Evolutionary conservation across 106 monocot species (phyloP).

Genomic region (Acorus calamus): DNA sequence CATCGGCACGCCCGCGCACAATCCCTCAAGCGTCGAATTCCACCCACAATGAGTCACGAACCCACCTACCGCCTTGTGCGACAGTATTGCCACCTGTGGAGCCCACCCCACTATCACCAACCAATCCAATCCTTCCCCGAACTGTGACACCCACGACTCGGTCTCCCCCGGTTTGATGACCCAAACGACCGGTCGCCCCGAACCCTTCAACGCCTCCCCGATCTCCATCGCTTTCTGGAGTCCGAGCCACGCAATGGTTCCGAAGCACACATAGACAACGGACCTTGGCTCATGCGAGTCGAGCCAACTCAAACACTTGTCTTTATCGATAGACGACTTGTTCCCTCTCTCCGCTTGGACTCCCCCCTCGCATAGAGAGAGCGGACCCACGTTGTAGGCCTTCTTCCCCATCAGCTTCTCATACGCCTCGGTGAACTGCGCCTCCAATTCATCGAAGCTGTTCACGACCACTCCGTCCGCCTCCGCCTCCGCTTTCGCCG

Average conservation of each 20-base stretch:
- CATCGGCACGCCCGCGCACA: too few species aligned
- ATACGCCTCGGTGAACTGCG: constrained; percentile 18
- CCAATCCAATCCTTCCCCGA: too few species aligned
- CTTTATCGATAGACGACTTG: constrained; percentile 19
- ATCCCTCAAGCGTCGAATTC: too few species aligned
- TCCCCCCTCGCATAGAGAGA: constrained; percentile 25
- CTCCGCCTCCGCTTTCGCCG: constrained; percentile 2
- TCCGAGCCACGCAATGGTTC: constrained; percentile 13
- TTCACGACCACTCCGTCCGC: constrained; percentile 50
- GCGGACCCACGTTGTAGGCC: constrained; percentile 47
- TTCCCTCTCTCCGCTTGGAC: constrained; percentile 23
- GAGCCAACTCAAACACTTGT: constrained; percentile 25
- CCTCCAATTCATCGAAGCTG: constrained; percentile 51
- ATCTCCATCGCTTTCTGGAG: too few species aligned
- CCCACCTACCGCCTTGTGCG: too few species aligned
- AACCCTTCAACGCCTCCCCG: too few species aligned
- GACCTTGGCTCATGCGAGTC: constrained; percentile 22
- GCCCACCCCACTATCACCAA: too few species aligned
- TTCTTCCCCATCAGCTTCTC: constrained; percentile 24
- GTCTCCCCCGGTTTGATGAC: too few species aligned
- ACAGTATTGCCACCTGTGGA: too few species aligned
- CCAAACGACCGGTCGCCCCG: too few species aligned
- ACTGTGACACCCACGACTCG: too few species aligned
- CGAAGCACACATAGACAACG: constrained; percentile 47
- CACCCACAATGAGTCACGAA: too few species aligned